Base-by-base conservation (phyloP, 2,329 filamentous ascomycete species). In the Macroventuria anomochaeta region DNA sequence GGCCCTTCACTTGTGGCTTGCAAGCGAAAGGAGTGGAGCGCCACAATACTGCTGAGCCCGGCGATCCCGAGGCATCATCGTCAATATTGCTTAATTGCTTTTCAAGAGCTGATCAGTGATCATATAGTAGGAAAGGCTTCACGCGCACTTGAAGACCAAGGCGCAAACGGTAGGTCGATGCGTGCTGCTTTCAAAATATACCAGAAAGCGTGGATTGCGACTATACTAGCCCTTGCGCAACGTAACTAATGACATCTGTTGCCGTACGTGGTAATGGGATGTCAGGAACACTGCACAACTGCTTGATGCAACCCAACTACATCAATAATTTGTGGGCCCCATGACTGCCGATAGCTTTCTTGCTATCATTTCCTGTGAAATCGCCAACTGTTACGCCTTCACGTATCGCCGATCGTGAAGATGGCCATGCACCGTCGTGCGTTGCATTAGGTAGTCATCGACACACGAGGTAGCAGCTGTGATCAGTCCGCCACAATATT, bases 31-130 rank as follows among this genome's bases (percentile, higher is more conserved):
- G 33, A 58, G 47, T 58, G 40, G 53, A 46, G 58, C 64, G 68
- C 69, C 68, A 72, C 64, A 44, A 61, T 50, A 49, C 3, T 41
- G 34, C 46, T 58, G 48, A 50, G 49, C 40, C 42, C 70, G 69
- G 70, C 65, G 55, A 58, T 55, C 46, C 69, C 69, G 69, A 62
- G 41, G 34, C 47, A 42, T 25, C 41, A 42, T 31, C 41, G 42
- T 41, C 34, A 43, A 44, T 49, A 40, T 26, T 36, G 39, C 39
- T 40, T 40, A 26, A 17, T 59, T 58, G 47, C 54, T 60, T 59
- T 55, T 59, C 10, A 5, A 29, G 8, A 21, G 15, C 29, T 26
- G 33, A 48, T 40, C 39, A 28, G n/a, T 25, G 39, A 40, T 38
- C 7, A 13, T 37, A 6, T n/a, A n/a, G 25, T 18, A 15, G 42